Conservation (phyloP, 2,329 filamentous ascomycete species). For the Neocatenulostroma microsporum region DNA sequence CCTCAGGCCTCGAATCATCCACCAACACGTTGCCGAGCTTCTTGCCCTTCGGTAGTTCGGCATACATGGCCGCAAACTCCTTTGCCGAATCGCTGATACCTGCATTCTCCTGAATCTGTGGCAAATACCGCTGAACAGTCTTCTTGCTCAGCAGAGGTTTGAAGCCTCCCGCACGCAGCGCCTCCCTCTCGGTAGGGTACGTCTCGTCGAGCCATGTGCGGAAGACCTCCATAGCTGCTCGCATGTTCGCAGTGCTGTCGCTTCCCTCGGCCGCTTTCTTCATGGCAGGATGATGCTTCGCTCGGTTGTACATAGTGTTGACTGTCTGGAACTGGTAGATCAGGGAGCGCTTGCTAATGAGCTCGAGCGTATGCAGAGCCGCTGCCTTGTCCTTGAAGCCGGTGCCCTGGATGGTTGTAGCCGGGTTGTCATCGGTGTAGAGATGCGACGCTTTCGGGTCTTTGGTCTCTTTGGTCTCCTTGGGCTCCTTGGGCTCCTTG, state of each 20-base stretch:
- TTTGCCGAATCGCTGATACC: slow-evolving; percentile 11
- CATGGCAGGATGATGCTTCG: slow-evolving; percentile 23
- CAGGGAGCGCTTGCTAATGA: slow-evolving; percentile 23
- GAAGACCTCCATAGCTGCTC: slow-evolving; percentile 22
- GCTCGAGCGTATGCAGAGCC: slow-evolving; percentile 21
- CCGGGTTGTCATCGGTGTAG: slow-evolving; percentile 29
- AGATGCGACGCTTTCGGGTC: slow-evolving; percentile 25
- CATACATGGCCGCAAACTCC: slow-evolving; percentile 21
- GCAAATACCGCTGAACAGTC: slow-evolving; percentile 13
- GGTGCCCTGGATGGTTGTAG: slow-evolving; percentile 27
- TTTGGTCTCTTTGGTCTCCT: slow-evolving; percentile 5
- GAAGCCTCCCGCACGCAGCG: slow-evolving; percentile 21
- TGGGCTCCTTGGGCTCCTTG: background rate
- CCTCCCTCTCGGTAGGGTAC: slow-evolving; percentile 20
- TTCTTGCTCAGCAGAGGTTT: slow-evolving; percentile 25
- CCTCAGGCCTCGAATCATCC: slow-evolving; percentile 21
- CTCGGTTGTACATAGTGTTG: slow-evolving; percentile 26
- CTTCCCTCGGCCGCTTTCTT: slow-evolving; percentile 16
- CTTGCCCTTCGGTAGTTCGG: slow-evolving; percentile 19
- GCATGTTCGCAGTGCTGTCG: slow-evolving; percentile 17
- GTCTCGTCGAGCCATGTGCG: slow-evolving; percentile 24
- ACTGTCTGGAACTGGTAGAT: slow-evolving; percentile 29
- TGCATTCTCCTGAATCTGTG: slow-evolving; percentile 14
- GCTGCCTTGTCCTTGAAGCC: slow-evolving; percentile 26
- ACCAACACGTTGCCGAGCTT: slow-evolving; percentile 25